Evolutionary conservation across 1,284 basidiomycete species (phyloP).

Genomic region (Ceratobasidium sp.): DNA sequence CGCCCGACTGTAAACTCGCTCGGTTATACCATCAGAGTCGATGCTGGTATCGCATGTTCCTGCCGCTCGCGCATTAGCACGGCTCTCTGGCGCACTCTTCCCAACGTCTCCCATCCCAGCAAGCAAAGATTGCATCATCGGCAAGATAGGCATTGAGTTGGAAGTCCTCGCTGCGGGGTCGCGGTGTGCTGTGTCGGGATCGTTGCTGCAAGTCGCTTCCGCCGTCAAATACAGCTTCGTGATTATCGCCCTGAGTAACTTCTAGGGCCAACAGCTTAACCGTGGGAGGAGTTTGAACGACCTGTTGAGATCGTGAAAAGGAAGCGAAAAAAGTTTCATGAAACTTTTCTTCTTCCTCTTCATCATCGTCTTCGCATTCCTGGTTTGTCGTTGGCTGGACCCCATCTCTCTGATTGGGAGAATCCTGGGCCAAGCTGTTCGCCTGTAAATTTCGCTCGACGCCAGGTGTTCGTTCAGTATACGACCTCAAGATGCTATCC

Average conservation of each 20-base stretch:
- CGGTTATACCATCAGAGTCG: background rate
- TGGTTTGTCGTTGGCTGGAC: background rate
- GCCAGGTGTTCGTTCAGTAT: conserved; percentile 21
- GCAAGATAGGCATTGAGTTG: conserved; percentile 4
- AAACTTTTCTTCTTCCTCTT: conserved; percentile 34
- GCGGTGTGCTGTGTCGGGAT: conserved; percentile 8
- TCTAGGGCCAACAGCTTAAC: conserved; percentile 14
- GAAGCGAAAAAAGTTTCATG: conserved; percentile 21
- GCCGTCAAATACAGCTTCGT: background rate
- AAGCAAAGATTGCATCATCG: conserved; percentile 21
- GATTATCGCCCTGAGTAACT: background rate
- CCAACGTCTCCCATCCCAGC: conserved; percentile 15
- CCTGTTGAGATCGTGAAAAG: background rate
- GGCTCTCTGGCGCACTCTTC: background rate
- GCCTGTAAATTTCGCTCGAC: background rate
- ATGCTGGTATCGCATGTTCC: background rate
- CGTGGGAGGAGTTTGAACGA: conserved; percentile 7
- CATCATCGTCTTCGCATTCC: conserved; percentile 19
- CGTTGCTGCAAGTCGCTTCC: background rate
- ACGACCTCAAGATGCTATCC: conserved; percentile 31
- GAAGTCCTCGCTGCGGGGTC: conserved; percentile 10
- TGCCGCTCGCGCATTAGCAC: background rate
- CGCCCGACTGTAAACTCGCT: conserved; percentile 11
- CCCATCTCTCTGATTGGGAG: background rate
- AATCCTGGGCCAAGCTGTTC: background rate